These are phyloP conservation scores for Tolypocladium nubicola DNA, from an alignment of 2,329 filamentous ascomycete species.

Conservation along the genomic window DNA sequence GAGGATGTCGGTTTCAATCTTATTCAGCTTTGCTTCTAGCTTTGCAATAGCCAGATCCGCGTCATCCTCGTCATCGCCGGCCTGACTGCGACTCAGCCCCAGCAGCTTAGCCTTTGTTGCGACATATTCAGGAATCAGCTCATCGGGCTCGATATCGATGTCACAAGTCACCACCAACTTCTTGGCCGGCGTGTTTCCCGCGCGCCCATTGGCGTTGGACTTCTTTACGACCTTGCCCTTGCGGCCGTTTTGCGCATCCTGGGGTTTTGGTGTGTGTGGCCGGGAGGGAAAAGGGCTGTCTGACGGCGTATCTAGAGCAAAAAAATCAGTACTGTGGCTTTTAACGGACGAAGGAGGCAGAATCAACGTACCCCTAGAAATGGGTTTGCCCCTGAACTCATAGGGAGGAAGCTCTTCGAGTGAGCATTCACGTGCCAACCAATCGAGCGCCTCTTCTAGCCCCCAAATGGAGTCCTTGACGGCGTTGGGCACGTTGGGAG, in stretches of 20 bases:
- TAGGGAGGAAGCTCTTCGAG: constrained; percentile 63
- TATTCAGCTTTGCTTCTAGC: constrained; percentile 61
- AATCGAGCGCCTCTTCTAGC: constrained; percentile 78
- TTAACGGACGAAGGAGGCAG: background rate
- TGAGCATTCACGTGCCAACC: constrained; percentile 71
- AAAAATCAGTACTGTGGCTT: constrained; percentile 4
- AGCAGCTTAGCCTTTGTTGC: constrained; percentile 62
- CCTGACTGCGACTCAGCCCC: constrained; percentile 24
- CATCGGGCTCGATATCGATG: constrained; percentile 64
- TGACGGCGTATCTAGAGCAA: constrained; percentile 30
- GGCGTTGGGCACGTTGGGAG: constrained; percentile 45
- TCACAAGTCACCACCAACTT: constrained; percentile 43
- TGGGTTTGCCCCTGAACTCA: constrained; percentile 31
- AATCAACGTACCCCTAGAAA: constrained; percentile 24
- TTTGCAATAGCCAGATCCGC: constrained; percentile 45
- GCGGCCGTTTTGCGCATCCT: constrained; percentile 12
- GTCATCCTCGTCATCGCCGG: constrained; percentile 7
- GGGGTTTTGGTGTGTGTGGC: constrained; percentile 34
- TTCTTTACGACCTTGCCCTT: constrained; percentile 22
- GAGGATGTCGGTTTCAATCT: constrained; percentile 67
- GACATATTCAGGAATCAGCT: constrained; percentile 66
- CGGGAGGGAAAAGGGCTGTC: constrained; percentile 41
- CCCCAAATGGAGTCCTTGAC: constrained; percentile 68
- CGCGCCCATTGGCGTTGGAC: constrained; percentile 9
- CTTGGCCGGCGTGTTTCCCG: constrained; percentile 20